Conservation (phyloP, 108 stramenopile genomes). For the Parietichytrium sp. region DNA sequence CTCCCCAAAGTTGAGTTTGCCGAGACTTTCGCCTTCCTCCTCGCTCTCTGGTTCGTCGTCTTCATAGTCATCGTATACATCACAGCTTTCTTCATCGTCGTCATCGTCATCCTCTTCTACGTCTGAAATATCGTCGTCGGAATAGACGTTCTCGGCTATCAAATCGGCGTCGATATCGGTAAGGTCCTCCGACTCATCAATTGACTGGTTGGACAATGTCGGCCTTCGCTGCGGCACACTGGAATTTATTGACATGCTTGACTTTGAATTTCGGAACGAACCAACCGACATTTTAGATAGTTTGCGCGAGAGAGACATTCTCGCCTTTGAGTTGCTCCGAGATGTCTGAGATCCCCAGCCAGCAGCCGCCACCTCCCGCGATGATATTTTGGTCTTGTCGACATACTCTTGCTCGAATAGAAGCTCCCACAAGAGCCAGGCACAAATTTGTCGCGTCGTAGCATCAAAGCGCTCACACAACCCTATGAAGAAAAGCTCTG, state of each 20-base stretch:
- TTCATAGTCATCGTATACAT: background rate
- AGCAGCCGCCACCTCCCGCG: too few species aligned
- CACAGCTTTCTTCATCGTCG: background rate
- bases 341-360: too few species aligned
- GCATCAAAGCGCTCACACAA: background rate
- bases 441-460: too few species aligned
- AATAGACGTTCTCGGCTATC: background rate
- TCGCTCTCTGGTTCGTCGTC: background rate
- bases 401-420: too few species aligned
- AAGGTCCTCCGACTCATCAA: background rate
- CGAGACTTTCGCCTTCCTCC: background rate
- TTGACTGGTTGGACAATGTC: background rate
- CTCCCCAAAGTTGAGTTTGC: background rate
- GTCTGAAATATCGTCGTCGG: background rate
- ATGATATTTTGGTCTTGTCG: too few species aligned
- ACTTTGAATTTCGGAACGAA: too few species aligned
- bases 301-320: background rate
- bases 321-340: slow-evolving; percentile 32
- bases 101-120: slow-evolving; percentile 6
- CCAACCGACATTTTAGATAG: too few species aligned
- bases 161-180: background rate
- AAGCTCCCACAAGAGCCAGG: too few species aligned
- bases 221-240: too few species aligned
- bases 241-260: too few species aligned
- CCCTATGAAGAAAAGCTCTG: background rate